Base-by-base conservation (phyloP, 331 rosid genomes). In the Acacia pycnantha region DNA sequence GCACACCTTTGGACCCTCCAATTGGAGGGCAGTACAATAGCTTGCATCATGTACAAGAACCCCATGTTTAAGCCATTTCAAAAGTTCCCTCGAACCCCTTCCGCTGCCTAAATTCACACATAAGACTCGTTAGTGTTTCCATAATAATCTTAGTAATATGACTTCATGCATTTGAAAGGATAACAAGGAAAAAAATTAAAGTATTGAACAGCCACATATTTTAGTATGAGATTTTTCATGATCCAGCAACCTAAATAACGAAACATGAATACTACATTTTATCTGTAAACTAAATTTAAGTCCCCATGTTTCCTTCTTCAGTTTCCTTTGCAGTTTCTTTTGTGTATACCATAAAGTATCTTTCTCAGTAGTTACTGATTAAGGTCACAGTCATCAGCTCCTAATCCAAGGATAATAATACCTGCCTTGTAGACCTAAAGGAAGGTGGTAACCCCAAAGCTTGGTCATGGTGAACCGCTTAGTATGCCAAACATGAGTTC, bases 401-500 rank as follows among this genome's bases (percentile, higher is more conserved):
- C 50, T 22, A 75, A 37, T n/a, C 78, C 41, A 40, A 21, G 40
- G 33, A 64, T 16, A 64, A 26, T 12, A 67, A 64, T 82, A 95
- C 97, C 93, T 89, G 84, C 98, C 98, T 27, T 91, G 97, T 79
- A 91, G 79, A 77, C 93, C 91, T 7, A 89, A 58, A 70, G 97
- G 97, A 84, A 95, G 97, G 75, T 93, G 71, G 82, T 85, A 90
- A 75, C 97, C 97, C 98, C 98, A 95, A 29, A 88, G 90, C 86
- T 90, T 91, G 53, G 92, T 81, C 98, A 95, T 91, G 61, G 89
- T 33, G 84, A 95, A 95, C 54, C 96, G 87, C 89, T 95, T 95
- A 6, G 98, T 92, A 86, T 93, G 94, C 98, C 98, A 95, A 82
- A 95, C 94, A 87, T 95, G 98, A 24, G 97, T 93, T 86, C 98